Conservation (phyloP, 208 protist species). For the Leishmania amazonensis region DNA sequence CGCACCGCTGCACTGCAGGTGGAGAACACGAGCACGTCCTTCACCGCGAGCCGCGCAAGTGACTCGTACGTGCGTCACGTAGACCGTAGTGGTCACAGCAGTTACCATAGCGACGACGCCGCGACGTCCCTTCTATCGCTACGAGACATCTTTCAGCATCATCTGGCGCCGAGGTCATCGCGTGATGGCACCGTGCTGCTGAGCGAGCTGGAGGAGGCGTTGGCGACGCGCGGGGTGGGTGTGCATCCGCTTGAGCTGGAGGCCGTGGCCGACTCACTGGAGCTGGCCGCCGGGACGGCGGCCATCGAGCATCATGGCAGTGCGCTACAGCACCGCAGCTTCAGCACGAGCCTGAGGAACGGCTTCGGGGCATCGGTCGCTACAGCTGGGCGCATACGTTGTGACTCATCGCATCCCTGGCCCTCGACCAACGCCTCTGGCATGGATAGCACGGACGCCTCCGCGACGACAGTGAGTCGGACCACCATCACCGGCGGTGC, state of each 20-base stretch:
- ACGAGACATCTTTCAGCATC: slow-evolving; percentile 26
- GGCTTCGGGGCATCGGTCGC: background rate
- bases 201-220: slow-evolving; percentile 33
- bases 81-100: background rate
- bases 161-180: slow-evolving; percentile 6
- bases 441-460: background rate
- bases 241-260: slow-evolving; percentile 55
- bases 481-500: slow-evolving; percentile 16
- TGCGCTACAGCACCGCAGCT: background rate
- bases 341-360: background rate
- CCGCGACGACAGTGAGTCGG: background rate
- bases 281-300: slow-evolving; percentile 21
- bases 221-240: slow-evolving; percentile 31
- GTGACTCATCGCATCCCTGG: background rate
- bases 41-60: background rate
- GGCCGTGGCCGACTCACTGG: slow-evolving; percentile 63
- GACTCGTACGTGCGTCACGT: background rate
- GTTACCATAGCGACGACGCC: background rate
- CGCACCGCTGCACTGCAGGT: background rate
- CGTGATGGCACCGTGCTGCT: slow-evolving; percentile 32
- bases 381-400: background rate
- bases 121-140: slow-evolving; percentile 25
- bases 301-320: background rate
- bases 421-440: background rate
- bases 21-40: background rate